phyloP scores from a whole-genome alignment of 2,329 filamentous ascomycete species.

The Trichoderma sp. region DNA sequence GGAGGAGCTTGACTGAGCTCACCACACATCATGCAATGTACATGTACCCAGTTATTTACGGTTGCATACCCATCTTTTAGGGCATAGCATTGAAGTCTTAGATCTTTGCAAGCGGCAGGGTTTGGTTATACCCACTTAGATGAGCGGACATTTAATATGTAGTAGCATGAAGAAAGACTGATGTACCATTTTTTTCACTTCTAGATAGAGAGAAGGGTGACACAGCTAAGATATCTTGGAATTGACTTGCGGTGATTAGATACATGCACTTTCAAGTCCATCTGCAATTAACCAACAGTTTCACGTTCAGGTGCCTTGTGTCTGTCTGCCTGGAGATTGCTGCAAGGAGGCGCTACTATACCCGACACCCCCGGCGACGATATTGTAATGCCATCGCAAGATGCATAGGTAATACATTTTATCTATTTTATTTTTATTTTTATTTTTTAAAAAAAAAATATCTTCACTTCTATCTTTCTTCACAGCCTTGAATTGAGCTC shows the following conservation, averaged over 20 bases:
- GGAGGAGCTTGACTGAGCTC: constrained; percentile 40
- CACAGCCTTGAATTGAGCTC: background rate
- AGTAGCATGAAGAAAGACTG: background rate
- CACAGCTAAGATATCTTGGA: background rate
- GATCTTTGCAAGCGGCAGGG: background rate
- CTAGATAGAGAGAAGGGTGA: background rate
- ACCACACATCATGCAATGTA: background rate
- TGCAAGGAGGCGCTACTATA: background rate
- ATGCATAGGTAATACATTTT: background rate
- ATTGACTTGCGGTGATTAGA: background rate
- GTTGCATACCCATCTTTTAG: background rate
- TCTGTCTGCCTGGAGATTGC: background rate
- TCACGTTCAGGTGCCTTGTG: background rate
- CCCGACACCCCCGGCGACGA: background rate
- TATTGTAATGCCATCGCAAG: background rate
- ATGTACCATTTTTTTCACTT: background rate
- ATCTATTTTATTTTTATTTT: background rate
- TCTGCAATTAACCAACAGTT: background rate
- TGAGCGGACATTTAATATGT: background rate
- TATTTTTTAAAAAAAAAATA: background rate
- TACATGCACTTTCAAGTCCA: background rate
- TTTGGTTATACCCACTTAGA: background rate
- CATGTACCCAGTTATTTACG: background rate
- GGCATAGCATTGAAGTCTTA: background rate
- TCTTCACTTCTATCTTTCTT: background rate